A percentile compares a stretch with the other conserved stretches of the same genome.
phyloP scores from a whole-genome alignment of 108 stramenopile species.

The Pseudonitzschia multiseries region DNA sequence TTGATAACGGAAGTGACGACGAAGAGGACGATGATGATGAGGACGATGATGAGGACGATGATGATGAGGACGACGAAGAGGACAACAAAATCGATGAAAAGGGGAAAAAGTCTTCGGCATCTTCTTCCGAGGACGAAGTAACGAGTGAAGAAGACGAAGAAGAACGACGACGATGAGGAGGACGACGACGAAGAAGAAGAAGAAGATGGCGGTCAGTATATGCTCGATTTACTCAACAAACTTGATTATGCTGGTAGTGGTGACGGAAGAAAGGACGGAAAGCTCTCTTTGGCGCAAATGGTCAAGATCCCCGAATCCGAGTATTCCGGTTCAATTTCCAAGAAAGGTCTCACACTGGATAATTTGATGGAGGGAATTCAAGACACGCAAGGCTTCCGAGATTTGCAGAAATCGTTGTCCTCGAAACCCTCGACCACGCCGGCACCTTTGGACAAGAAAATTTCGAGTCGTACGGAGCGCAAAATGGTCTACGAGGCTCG shows the following conservation, averaged over 20 bases:
- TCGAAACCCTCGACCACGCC: constrained; percentile 46
- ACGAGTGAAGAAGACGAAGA: constrained; percentile 38
- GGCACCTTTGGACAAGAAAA: constrained; percentile 71
- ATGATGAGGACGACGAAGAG: constrained; percentile 34
- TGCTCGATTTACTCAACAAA: constrained; percentile 78
- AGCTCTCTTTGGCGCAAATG: constrained; percentile 32
- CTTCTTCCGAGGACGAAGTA: constrained; percentile 47
- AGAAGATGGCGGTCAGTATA: constrained; percentile 85
- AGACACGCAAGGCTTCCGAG: constrained; percentile 80
- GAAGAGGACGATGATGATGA: too few species aligned
- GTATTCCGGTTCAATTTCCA: constrained; percentile 39
- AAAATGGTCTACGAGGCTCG: constrained; percentile 82
- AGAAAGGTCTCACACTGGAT: constrained; percentile 70
- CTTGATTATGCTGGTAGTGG: constrained; percentile 41
- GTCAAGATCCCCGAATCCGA: constrained; percentile 33
- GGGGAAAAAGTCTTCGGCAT: constrained; percentile 41
- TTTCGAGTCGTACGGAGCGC: constrained; percentile 83
- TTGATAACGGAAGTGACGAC: constrained; percentile 31
- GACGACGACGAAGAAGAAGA: constrained; percentile 78
- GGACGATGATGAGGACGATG: too few species aligned
- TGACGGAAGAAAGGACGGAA: constrained; percentile 21
- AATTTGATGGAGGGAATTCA: constrained; percentile 81
- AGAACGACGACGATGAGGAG: constrained; percentile 48
- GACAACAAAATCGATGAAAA: constrained; percentile 25
- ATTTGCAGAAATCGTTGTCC: constrained; percentile 73